Conservation (phyloP, 768 basidiomycete genomes). For the Hygrophorus russula region DNA sequence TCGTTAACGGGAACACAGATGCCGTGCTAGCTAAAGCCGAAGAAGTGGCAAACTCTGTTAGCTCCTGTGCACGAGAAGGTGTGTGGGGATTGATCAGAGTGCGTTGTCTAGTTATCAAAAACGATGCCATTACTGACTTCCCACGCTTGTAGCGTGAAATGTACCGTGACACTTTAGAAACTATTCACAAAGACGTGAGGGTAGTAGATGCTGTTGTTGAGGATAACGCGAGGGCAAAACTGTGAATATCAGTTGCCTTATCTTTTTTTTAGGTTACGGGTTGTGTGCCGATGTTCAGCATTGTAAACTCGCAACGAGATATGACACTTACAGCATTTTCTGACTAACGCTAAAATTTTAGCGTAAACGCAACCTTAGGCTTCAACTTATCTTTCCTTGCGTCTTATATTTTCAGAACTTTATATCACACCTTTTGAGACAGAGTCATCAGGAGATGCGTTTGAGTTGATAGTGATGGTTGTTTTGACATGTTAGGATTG, state of each 20-base stretch:
- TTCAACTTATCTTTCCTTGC: too few species aligned
- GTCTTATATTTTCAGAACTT: too few species aligned
- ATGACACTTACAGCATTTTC: too few species aligned
- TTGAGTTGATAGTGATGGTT: neutral
- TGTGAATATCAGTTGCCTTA: slow-evolving; percentile 21
- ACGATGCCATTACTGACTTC: neutral
- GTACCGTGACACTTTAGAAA: slow-evolving; percentile 42
- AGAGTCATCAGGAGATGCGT: too few species aligned
- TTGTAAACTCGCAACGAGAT: too few species aligned
- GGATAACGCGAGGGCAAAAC: slow-evolving; percentile 37
- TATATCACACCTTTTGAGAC: too few species aligned
- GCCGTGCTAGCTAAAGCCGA: slow-evolving; percentile 53
- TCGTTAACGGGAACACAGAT: slow-evolving; percentile 50
- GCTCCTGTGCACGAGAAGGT: slow-evolving; percentile 40
- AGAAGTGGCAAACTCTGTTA: slow-evolving; percentile 44
- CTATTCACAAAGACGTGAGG: slow-evolving; percentile 26
- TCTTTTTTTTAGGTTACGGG: too few species aligned
- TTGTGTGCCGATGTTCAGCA: too few species aligned
- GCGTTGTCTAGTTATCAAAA: slow-evolving; percentile 2
- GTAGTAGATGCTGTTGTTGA: slow-evolving; percentile 25
- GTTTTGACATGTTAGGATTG: slow-evolving; percentile 4
- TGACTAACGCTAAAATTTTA: too few species aligned
- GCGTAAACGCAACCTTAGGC: too few species aligned
- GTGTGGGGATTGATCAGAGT: slow-evolving; percentile 74
- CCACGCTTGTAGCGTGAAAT: slow-evolving; percentile 34